Conservation (phyloP, 345 rosid species). For the Raphanus sativus region DNA sequence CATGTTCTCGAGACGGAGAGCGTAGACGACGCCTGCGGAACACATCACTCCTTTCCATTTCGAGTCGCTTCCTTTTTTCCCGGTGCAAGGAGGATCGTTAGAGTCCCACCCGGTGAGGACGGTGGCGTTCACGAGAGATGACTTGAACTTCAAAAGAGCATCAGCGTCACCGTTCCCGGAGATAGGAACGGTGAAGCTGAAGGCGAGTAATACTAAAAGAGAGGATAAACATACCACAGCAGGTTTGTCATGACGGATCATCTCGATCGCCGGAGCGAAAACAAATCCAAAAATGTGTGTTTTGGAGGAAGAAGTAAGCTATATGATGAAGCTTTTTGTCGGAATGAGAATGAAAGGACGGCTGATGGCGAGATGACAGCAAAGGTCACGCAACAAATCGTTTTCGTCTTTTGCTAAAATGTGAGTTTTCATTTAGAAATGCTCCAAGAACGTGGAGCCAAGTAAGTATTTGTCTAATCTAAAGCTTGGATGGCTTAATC, state of each 20-base stretch:
- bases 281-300: constrained; percentile 4
- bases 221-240: too few species aligned
- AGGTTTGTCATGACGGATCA: constrained; percentile 26
- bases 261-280: constrained; percentile 4
- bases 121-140: constrained; percentile 41
- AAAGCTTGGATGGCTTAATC: constrained; percentile 1
- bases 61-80: neutral
- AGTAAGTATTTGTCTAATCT: neutral
- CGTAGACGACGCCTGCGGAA: constrained; percentile 43
- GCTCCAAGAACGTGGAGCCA: constrained; percentile 34
- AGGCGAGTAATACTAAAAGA: neutral
- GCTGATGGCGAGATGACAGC: constrained; percentile 35
- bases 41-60: constrained; percentile 69
- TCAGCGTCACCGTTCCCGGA: constrained; percentile 41
- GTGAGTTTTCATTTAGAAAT: neutral
- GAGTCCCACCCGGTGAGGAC: too few species aligned
- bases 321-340: constrained; percentile 13
- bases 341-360: constrained; percentile 25
- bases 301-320: constrained; percentile 4
- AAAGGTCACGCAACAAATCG: constrained; percentile 26
- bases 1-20: constrained; percentile 55
- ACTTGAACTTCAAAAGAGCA: constrained; percentile 55
- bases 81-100: constrained; percentile 48
- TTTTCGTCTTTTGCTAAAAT: constrained; percentile 17
- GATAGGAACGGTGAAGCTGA: neutral